A percentile compares a stretch with the other conserved stretches of the same genome.
These are phyloP conservation scores for Talaromyces sp. DNA, from an alignment of 2,329 filamentous ascomycete species.

Conservation along the genomic window DNA sequence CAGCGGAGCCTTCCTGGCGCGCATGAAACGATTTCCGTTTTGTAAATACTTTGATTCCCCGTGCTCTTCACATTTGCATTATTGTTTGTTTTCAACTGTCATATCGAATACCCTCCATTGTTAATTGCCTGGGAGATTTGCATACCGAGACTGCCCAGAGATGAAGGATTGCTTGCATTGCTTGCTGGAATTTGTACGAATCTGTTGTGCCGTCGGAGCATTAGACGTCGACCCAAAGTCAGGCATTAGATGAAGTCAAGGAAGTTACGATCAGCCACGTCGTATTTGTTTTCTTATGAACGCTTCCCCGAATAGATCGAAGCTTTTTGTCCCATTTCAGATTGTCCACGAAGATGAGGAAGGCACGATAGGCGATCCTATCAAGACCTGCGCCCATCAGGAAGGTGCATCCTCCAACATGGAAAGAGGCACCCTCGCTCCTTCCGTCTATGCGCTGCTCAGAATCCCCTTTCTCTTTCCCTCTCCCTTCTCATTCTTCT, in stretches of 20 bases:
- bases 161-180: slow-evolving; percentile 5
- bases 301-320: neutral
- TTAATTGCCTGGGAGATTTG: neutral
- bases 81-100: neutral
- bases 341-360: neutral
- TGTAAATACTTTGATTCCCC: slow-evolving; percentile 16
- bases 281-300: neutral
- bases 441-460: neutral
- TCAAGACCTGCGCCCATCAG: neutral
- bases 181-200: neutral
- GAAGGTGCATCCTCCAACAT: neutral
- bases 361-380: neutral
- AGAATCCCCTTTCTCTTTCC: neutral
- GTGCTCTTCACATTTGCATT: neutral
- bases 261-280: neutral
- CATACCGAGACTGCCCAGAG: neutral
- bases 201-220: neutral
- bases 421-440: neutral
- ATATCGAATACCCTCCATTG: slow-evolving; percentile 15
- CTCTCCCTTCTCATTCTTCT: neutral
- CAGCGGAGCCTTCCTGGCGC: neutral
- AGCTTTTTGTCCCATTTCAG: neutral
- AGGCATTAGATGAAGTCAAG: neutral
- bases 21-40: neutral
- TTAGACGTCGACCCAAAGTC: slow-evolving; percentile 1